Evolutionary conservation across 1,139 yeast species (phyloP), one percentile per base, ranked within the genome.

Genomic region (Meyerozyma guilliermondii): DNA sequence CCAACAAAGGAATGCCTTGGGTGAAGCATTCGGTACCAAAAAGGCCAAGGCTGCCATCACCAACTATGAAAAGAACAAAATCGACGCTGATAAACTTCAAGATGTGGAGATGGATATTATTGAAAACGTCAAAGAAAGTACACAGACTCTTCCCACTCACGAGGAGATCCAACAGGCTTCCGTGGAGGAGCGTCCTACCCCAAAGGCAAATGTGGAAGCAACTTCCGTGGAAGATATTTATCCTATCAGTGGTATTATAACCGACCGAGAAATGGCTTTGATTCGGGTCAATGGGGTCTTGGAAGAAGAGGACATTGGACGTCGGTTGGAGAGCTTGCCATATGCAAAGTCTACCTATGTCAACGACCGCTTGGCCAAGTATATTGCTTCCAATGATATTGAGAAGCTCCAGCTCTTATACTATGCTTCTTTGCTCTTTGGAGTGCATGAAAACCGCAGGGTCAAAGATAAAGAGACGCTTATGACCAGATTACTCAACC

Each of bases 1-100:
- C 35, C 69, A 71, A 11, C 87, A 86, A 65, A 77, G 96, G 60
- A 86, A 78, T 49, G 87, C 87, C 3, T 75, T 92, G 56, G 98
- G 98, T 58, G 92, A 88, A 64, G 94, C 95, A 2, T 92, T 92
- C 54, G 99, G 99, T 76, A 91, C 98, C 47, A 88, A 87, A 67
- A 91, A 83, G 66, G 97, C 98, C 47, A 91, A 88, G 68, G 85
- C 87, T 56, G 95, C 96, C 31, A 87, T 94, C 58, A 71, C 79
- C 41, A 91, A 84, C 60, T 65, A 81, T 57, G 94, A 84, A 58
- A 80, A 85, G 63, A 92, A 92, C 66, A 77, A 85, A 58, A 83
- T 92, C 59, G 97, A 92, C 60, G 77, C 96, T 2, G 94, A 80
- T 40, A 80, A 81, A 62, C 74, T 91, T 51, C 84, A 78, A 45